Percentiles rank a stretch among this genome's conserved stretches.
phyloP scores from a whole-genome alignment of 495 filamentous ascomycete species.

The Trichoderma asperelloides region DNA sequence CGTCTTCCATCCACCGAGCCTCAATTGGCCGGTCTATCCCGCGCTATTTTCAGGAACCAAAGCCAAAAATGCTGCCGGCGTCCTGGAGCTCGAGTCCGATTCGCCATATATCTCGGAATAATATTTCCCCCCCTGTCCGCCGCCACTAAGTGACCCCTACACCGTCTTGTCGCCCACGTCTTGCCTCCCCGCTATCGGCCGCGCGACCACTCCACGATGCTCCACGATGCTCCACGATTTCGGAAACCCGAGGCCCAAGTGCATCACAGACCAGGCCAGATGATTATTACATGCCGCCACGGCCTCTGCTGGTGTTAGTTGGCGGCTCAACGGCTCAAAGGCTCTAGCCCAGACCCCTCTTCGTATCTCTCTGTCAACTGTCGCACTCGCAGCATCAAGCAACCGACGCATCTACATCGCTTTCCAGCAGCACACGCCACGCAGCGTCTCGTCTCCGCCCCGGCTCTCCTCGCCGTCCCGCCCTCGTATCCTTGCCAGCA shows the following conservation, averaged over 20 bases:
- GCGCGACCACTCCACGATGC: slow-evolving; percentile 2
- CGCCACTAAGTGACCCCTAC: neutral
- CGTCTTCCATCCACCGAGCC: neutral
- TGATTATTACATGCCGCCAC: no score
- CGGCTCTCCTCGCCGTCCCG: neutral
- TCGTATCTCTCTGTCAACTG: neutral
- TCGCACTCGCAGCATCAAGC: neutral
- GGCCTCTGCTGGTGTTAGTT: neutral
- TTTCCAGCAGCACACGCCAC: no score
- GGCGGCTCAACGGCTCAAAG: neutral
- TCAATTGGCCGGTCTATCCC: neutral
- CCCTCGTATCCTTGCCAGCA: neutral
- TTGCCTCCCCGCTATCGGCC: slow-evolving; percentile 1
- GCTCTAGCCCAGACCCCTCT: neutral
- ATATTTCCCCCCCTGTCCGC: neutral
- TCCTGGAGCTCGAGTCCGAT: neutral
- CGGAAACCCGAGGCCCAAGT: neutral
- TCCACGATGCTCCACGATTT: slow-evolving; percentile 7
- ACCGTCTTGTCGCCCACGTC: neutral
- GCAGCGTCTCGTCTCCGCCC: neutral
- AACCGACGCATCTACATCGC: neutral
- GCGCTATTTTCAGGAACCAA: neutral
- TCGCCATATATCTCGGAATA: neutral
- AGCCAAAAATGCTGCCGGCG: neutral
- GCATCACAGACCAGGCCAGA: neutral